phyloP scores from a whole-genome alignment of 208 protist genomes.

The Balamuthia mandrillaris region DNA sequence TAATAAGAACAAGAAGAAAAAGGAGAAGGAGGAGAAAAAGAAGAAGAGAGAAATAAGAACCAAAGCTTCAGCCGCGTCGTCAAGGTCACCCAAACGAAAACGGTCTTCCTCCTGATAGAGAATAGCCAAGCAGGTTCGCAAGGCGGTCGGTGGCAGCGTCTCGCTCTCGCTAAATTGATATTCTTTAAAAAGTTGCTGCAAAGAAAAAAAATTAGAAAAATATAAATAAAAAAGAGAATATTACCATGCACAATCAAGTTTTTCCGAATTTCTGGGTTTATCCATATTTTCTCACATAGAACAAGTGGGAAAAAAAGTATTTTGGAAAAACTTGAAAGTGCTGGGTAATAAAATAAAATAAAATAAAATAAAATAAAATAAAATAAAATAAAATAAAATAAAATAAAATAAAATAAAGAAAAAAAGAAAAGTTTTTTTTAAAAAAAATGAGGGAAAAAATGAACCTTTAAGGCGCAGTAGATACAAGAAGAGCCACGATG shows the following conservation, averaged over 20 bases:
- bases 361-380: too few species aligned
- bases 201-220: not conserved
- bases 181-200: not conserved
- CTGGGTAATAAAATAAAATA: too few species aligned
- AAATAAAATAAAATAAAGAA: too few species aligned
- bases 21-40: too few species aligned
- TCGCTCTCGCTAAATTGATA: not conserved
- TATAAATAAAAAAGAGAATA: not conserved
- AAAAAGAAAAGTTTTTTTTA: too few species aligned
- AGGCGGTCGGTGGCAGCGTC: not conserved
- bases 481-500: not conserved
- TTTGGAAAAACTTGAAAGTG: too few species aligned
- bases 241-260: not conserved
- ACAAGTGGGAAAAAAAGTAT: too few species aligned
- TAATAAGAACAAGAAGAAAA: too few species aligned
- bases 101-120: not conserved
- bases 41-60: not conserved
- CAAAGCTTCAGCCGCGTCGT: not conserved
- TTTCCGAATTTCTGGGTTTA: too few species aligned
- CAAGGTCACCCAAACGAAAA: not conserved
- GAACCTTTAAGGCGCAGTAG: slow-evolving; percentile 27
- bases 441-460: not conserved
- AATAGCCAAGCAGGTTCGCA: not conserved
- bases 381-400: too few species aligned
- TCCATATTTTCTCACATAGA: too few species aligned